Percentiles rank a stretch among this genome's conserved stretches.
phyloP scores from a whole-genome alignment of 2,329 filamentous ascomycete species.

The Diplodia corticola region DNA sequence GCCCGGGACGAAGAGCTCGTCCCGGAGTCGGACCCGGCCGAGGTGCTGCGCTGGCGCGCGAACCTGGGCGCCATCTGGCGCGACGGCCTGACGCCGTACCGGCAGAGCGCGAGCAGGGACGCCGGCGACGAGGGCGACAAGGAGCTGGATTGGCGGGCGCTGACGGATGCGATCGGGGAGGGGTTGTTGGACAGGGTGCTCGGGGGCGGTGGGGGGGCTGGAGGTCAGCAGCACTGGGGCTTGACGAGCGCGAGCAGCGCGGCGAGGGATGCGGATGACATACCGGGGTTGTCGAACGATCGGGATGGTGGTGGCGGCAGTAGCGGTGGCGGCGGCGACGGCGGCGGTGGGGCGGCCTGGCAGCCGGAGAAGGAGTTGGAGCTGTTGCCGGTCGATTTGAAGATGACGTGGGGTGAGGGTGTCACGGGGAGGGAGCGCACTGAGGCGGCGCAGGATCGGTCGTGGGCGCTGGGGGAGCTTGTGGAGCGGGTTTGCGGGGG shows the following conservation, averaged over 20 bases:
- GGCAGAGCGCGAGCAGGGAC: conserved; percentile 43
- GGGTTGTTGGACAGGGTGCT: conserved; percentile 53
- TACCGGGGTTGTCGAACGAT: conserved; percentile 54
- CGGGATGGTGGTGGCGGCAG: conserved; percentile 25
- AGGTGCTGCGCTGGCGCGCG: conserved; percentile 53
- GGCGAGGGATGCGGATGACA: conserved; percentile 57
- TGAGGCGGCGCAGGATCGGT: conserved; percentile 62
- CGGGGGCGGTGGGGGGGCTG: conserved; percentile 44
- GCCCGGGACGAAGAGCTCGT: conserved; percentile 47
- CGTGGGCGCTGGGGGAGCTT: conserved; percentile 60
- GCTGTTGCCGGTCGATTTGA: conserved; percentile 61
- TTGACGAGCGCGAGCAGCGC: conserved; percentile 61
- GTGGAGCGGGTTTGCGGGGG: conserved; percentile 44
- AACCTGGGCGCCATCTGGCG: conserved; percentile 60
- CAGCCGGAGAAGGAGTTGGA: conserved; percentile 46
- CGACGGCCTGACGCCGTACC: conserved; percentile 51
- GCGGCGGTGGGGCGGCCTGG: conserved; percentile 9
- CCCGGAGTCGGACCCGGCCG: conserved; percentile 43
- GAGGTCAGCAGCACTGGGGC: conserved; percentile 50
- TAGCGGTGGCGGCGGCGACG: conserved; percentile 27
- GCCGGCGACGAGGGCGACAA: conserved; percentile 39
- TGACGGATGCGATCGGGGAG: conserved; percentile 55
- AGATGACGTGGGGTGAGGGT: conserved; percentile 62
- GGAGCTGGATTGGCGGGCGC: conserved; percentile 53
- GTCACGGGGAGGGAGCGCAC: conserved; percentile 63